Conservation (phyloP, 2,329 filamentous ascomycete species). For the Arachnopeziza araneosa region DNA sequence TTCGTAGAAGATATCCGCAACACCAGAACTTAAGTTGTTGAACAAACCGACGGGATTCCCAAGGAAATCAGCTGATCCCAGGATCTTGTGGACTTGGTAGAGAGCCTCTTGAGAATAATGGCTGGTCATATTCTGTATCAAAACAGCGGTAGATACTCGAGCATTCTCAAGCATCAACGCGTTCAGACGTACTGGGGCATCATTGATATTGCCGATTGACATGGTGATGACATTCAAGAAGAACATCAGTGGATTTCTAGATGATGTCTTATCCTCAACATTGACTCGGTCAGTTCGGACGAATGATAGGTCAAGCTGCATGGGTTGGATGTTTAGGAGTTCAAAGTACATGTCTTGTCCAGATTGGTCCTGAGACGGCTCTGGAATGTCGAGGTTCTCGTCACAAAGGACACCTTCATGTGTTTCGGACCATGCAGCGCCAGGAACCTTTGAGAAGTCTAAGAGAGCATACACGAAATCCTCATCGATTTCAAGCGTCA, state of each 20-base stretch:
- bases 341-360: conserved; percentile 98
- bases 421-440: conserved; percentile 74
- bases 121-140: conserved; percentile 80
- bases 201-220: conserved; percentile 98
- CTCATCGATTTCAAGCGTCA: conserved; percentile 96
- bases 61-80: conserved; percentile 94
- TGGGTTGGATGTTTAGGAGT: conserved; percentile 91
- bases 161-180: conserved; percentile 93
- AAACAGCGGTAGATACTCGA: conserved; percentile 76
- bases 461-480: conserved; percentile 96
- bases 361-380: conserved; percentile 76
- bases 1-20: conserved; percentile 98
- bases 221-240: conserved; percentile 98
- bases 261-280: conserved; percentile 87
- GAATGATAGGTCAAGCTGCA: conserved; percentile 96
- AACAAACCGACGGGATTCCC: conserved; percentile 96
- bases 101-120: conserved; percentile 97
- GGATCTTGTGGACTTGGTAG: conserved; percentile 93
- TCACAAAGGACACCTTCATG: conserved; percentile 83
- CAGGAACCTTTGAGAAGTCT: conserved; percentile 90
- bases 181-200: conserved; percentile 90
- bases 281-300: conserved; percentile 96
- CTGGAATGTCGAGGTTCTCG: conserved; percentile 83
- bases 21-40: conserved; percentile 95
- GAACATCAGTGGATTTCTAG: conserved; percentile 94